Conservation (phyloP, 257 asterid genomes). For the Solanum piurae region DNA sequence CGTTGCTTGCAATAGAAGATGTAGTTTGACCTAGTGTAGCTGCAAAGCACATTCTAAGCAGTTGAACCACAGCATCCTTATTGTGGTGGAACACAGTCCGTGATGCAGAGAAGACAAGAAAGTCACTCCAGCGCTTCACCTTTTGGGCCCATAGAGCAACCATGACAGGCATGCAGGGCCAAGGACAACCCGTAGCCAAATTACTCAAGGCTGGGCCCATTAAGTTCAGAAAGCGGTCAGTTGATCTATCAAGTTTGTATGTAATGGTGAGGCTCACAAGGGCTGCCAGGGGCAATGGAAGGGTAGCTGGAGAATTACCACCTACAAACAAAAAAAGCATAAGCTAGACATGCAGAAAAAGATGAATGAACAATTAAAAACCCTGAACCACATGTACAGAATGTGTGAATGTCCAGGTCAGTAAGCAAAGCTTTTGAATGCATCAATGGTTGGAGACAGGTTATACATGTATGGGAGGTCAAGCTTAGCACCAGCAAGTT, state of each 20-base stretch:
- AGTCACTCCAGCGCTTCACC: slow-evolving; percentile 92
- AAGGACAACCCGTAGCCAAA: slow-evolving; percentile 82
- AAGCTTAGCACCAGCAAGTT: background rate
- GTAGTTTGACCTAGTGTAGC: slow-evolving; percentile 60
- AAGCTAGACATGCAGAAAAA: background rate
- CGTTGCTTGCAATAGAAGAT: slow-evolving; percentile 37
- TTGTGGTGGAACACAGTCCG: slow-evolving; percentile 82
- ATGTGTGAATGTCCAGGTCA: background rate
- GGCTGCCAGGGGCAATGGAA: slow-evolving; percentile 88
- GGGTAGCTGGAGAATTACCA: slow-evolving; percentile 57
- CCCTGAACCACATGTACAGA: background rate
- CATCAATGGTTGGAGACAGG: background rate
- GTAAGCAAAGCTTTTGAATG: background rate
- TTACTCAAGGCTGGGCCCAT: slow-evolving; percentile 60
- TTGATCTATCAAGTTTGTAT: slow-evolving; percentile 57
- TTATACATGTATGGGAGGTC: background rate
- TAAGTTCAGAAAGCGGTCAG: slow-evolving; percentile 54
- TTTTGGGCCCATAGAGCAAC: slow-evolving; percentile 85
- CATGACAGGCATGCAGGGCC: slow-evolving; percentile 94
- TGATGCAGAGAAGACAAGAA: slow-evolving; percentile 72
- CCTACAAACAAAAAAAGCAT: slow-evolving; percentile 33
- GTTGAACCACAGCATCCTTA: slow-evolving; percentile 80
- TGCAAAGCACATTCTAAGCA: slow-evolving; percentile 74
- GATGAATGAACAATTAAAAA: background rate
- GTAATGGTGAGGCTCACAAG: slow-evolving; percentile 94